A percentile compares a stretch with the other conserved stretches of the same genome.
Conservation (phyloP, 1,284 basidiomycete genomes). For the Cryptococcus hybrid region DNA sequence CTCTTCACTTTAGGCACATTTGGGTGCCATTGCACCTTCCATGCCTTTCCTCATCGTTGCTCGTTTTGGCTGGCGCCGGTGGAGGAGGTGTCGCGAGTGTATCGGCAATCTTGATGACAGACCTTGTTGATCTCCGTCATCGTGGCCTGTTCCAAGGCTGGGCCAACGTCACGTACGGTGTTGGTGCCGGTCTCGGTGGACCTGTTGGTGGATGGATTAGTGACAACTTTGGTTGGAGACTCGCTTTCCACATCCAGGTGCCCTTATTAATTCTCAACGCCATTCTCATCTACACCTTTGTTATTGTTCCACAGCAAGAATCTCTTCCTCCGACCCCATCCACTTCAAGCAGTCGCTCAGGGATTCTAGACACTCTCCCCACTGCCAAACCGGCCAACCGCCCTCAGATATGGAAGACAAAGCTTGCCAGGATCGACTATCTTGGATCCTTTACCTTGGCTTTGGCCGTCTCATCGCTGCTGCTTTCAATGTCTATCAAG, state of each 20-base stretch:
- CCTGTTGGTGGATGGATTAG: constrained; percentile 84
- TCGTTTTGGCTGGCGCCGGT: constrained; percentile 81
- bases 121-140: constrained; percentile 68
- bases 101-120: constrained; percentile 41
- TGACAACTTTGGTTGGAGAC: constrained; percentile 72
- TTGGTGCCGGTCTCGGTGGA: constrained; percentile 54
- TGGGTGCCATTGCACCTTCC: constrained; percentile 71
- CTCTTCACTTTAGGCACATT: constrained; percentile 80
- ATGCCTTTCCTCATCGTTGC: constrained; percentile 76
- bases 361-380: background rate
- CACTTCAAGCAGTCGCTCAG: background rate
- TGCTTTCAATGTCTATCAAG: constrained; percentile 76
- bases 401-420: constrained; percentile 54
- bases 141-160: constrained; percentile 87
- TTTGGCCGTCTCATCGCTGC: constrained; percentile 64
- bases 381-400: background rate
- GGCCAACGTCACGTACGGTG: constrained; percentile 65
- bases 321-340: background rate
- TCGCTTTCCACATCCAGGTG: constrained; percentile 62
- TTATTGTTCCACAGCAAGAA: constrained; percentile 7
- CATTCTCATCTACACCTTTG: constrained; percentile 13
- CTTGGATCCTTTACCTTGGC: constrained; percentile 76
- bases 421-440: constrained; percentile 74
- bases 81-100: constrained; percentile 53
- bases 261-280: constrained; percentile 25